Evolutionary conservation across 148 eudicot species (phyloP).

Genomic region (Rhododendron vialii): DNA sequence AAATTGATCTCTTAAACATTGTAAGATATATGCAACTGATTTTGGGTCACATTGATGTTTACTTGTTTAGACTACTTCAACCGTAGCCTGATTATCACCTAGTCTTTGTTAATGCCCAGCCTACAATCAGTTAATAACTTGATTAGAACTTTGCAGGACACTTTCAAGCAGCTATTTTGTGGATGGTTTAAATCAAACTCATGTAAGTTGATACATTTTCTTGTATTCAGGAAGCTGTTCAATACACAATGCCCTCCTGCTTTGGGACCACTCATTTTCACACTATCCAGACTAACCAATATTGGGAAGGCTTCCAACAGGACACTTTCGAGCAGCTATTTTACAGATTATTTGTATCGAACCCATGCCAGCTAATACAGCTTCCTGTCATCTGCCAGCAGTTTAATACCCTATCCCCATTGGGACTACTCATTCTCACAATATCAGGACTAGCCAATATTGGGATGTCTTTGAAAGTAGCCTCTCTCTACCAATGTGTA

Average conservation of each 20-base stretch:
- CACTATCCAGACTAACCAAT: not conserved
- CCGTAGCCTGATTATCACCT: not conserved
- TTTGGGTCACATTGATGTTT: not conserved
- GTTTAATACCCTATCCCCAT: not conserved
- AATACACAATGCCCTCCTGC: not conserved
- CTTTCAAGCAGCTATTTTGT: not conserved
- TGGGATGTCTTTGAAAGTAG: not conserved
- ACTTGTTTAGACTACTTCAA: not conserved
- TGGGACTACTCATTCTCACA: not conserved
- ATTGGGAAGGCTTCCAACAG: not conserved
- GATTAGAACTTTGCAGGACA: not conserved
- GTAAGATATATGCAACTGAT: not conserved
- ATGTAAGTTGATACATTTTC: not conserved
- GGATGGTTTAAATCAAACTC: not conserved
- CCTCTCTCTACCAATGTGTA: too few relatives aligned
- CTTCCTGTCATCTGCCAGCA: not conserved
- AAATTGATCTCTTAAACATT: not conserved
- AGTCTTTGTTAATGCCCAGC: not conserved
- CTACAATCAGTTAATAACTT: not conserved
- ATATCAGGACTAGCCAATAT: not conserved
- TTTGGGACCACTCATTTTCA: not conserved
- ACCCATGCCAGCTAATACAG: not conserved
- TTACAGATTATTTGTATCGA: not conserved
- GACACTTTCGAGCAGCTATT: not conserved
- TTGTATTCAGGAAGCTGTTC: not conserved